Evolutionary conservation across 805 yeast genomes (phyloP).

Genomic region (Nakazawaea ishiwadae): DNA sequence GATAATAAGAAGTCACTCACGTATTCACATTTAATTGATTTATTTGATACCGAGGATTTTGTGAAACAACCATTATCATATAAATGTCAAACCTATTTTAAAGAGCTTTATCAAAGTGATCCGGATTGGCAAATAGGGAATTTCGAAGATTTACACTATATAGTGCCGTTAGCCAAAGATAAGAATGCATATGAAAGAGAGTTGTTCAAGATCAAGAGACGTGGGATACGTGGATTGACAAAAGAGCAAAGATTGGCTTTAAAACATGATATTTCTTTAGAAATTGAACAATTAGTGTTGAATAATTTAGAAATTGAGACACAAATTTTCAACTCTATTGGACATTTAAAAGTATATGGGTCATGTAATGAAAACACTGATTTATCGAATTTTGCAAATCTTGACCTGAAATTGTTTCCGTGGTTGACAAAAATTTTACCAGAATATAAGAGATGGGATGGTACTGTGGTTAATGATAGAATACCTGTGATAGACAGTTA

Average conservation of each 20-base stretch:
- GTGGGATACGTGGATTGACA: neutral
- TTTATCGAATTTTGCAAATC: conserved; percentile 1
- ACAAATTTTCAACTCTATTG: conserved; percentile 28
- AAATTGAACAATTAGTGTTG: conserved; percentile 18
- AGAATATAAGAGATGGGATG: conserved; percentile 7
- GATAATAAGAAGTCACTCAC: too few species aligned
- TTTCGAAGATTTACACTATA: conserved; percentile 3
- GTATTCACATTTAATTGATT: conserved; percentile 10
- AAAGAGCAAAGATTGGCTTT: conserved; percentile 1
- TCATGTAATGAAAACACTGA: conserved; percentile 23
- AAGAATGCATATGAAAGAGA: conserved; percentile 3
- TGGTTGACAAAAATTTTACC: conserved; percentile 19
- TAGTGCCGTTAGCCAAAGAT: conserved; percentile 3
- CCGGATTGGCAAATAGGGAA: conserved; percentile 34
- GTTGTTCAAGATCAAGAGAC: neutral
- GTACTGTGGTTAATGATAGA: conserved; percentile 1
- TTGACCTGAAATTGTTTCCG: conserved; percentile 25
- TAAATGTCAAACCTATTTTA: conserved; percentile 43
- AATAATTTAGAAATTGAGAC: conserved; percentile 19
- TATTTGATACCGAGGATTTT: conserved; percentile 15
- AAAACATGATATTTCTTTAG: neutral
- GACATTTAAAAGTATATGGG: conserved; percentile 26
- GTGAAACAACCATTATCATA: conserved; percentile 23
- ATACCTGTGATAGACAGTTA: conserved; percentile 1
- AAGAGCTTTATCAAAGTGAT: conserved; percentile 31